Base-by-base conservation (phyloP, 768 basidiomycete genomes). In the Candolleomyces efflorescens region DNA sequence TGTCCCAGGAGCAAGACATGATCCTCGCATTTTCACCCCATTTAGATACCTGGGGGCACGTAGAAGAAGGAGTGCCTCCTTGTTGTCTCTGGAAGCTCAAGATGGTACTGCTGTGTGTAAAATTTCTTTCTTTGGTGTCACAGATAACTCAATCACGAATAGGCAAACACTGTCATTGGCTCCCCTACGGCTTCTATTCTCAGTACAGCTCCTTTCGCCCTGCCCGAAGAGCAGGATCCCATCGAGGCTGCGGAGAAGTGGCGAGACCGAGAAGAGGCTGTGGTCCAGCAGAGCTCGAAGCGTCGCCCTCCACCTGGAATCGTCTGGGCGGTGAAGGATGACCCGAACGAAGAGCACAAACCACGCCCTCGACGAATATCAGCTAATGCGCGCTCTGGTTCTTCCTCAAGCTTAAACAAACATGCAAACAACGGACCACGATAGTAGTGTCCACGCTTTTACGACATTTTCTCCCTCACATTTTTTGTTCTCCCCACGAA, bases 71-170 rank as follows among this genome's bases (percentile, higher is more conserved):
- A 85, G 86, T 6, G 75, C 92, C 43, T 92, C 90, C 15, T 78
- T 82, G 38, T 85, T 84, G 36, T 92, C 90, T 43, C 75, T 89
- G 32, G 90, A 92, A 67, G 90, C 89, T 23, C 80, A 84, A 62
- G 84, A 91, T 64, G 90, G 90, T 38, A 90, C 89, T 55, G 86
- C 87, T 50, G 90, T 92, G 69, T 71, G 87, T 68, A n/a, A 53
- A 55, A 37, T 46, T 55, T 5, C 53, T 18, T 54, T 54, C 11
- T 24, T 54, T 56, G 27, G 41, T 41, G 39, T 45, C 22, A 59
- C 44, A 45, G 48, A 55, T 49, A 39, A 51, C 53, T 66, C n/a
- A 65, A 45, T 39, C 23, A 7, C 32, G 47, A 58, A 11, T 63
- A 87, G 86, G 71, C 84, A 15, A 91, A 84, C 63, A 90, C 90